Evolutionary conservation across 2,329 filamentous ascomycete genomes (phyloP), one percentile per base, ranked within the genome.

Genomic region (Aspergillus sojae): DNA sequence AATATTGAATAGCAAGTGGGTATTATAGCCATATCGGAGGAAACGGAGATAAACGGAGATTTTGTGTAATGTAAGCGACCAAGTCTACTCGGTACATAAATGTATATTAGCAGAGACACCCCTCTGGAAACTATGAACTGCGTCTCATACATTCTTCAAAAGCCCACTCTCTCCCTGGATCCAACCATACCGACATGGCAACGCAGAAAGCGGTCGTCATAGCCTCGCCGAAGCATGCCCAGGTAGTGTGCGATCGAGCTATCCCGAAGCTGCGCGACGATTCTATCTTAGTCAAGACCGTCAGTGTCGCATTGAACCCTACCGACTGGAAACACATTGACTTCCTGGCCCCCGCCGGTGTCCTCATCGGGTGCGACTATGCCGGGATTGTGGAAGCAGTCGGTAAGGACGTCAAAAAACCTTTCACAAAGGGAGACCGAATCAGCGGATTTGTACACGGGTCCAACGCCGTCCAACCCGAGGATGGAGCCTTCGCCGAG

Each of bases 291-390:
- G 81, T 87, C 62, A 85, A 84, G 67, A 82, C 80, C 9, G 77
- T 79, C 16, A 78, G 78, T 11, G 79, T 86, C 0, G 85, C 83
- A 2, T 70, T 87, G 32, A 87, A 87, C 67, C 85, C 85, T 1
- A 85, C 82, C 0, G 85, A 87, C 71, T 86, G 83, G 83, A 86
- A 85, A 68, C 78, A 83, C 65, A 72, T 84, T 58, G 74, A 77
- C 11, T 66, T 28, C 41, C 62, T 75, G 16, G 69, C 73, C 0
- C 70, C 71, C 0, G 68, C 75, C 0, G 81, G 81, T 9, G 70
- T 77, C 3, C 72, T 83, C 9, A 71, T 81, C 5, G 86, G 86
- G n/a, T 84, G 81, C 65, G 84, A 87, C 68, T 85, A 81, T 67
- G 74, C 83, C n/a, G 86, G 86, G 43, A 74, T 81, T 2, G 82